Base-by-base conservation (phyloP, 257 asterid genomes). In the Gynochthodes officinalis region DNA sequence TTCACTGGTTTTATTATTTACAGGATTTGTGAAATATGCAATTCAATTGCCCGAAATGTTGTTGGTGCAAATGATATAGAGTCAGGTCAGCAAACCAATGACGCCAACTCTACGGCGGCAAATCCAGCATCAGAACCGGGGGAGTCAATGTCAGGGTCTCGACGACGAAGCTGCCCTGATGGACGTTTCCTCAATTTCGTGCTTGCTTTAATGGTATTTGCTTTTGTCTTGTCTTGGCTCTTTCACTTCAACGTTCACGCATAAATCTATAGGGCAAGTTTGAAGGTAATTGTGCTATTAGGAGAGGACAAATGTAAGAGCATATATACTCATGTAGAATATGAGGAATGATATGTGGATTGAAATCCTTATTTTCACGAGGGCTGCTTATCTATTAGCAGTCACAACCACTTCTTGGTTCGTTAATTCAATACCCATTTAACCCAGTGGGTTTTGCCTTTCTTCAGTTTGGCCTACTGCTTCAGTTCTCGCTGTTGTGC, bases 11-110 rank as follows among this genome's bases (percentile, higher is more conserved):
- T 50, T 25, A 57, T 74, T 55, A 35, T 72, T 67, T 52, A 40
- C 90, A 91, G 98, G 90, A 86, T 90, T 60, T 94, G 98, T 27
- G 98, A 94, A 74, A 93, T 93, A 44, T 93, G 98, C 77, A 89
- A 91, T 50, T 87, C 98, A 4, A 78, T 93, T 0, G 98, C 96
- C 2, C 76, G 86, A 23, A 94, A 94, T 40, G 89, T 94, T 25
- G 86, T 87, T 33, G 87, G 96, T 37, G 88, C 87, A 54, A 86
- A 74, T 21, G 91, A 87, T 32, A 40, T 74, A 0, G 91, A 87
- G 80, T 77, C 82, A 15, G 71, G 60, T 50, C 90, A 81, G 50
- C 95, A 85, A 73, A 69, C 66, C 14, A 70, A 33, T 32, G 96
- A 86, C 77, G 71, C 73, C 46, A 67, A 54, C 23, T 67, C 79